Evolutionary conservation across 371 early-diverging fungal species (phyloP).

Genomic region (Dinochytrium kinnereticum): DNA sequence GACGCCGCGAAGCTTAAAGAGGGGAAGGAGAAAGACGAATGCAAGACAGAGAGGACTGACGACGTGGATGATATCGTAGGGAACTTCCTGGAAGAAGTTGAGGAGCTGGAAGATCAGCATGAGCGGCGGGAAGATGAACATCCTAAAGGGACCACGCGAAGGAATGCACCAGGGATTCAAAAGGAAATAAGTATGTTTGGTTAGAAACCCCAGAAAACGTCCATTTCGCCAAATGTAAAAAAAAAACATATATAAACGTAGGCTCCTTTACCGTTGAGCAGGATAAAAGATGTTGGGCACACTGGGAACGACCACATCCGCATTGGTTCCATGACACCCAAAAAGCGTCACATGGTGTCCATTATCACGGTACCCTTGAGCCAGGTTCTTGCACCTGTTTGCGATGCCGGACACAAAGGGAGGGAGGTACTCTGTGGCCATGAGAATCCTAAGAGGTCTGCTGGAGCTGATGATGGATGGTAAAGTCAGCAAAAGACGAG

Average conservation of each 20-base stretch:
- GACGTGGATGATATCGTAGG: slow-evolving; percentile 53
- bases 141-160: slow-evolving; percentile 23
- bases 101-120: slow-evolving; percentile 44
- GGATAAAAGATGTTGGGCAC: slow-evolving; percentile 50
- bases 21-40: slow-evolving; percentile 44
- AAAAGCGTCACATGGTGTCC: slow-evolving; percentile 53
- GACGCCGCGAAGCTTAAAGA: slow-evolving; percentile 46
- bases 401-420: slow-evolving; percentile 58
- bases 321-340: slow-evolving; percentile 44
- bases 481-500: not conserved
- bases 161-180: not conserved
- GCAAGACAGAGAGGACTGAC: slow-evolving; percentile 48
- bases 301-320: slow-evolving; percentile 46
- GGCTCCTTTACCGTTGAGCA: slow-evolving; percentile 37
- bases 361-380: slow-evolving; percentile 46
- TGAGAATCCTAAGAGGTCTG: slow-evolving; percentile 46
- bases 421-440: slow-evolving; percentile 58
- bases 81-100: slow-evolving; percentile 42
- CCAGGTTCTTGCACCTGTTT: slow-evolving; percentile 55
- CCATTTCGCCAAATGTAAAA: not conserved
- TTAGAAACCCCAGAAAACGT: not conserved
- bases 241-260: too few species aligned
- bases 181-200: not conserved
- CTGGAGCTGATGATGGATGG: not conserved
- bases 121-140: slow-evolving; percentile 52